A percentile compares a stretch with the other conserved stretches of the same genome.
phyloP scores from a whole-genome alignment of 345 rosid species.

The Euphorbia peplus region DNA sequence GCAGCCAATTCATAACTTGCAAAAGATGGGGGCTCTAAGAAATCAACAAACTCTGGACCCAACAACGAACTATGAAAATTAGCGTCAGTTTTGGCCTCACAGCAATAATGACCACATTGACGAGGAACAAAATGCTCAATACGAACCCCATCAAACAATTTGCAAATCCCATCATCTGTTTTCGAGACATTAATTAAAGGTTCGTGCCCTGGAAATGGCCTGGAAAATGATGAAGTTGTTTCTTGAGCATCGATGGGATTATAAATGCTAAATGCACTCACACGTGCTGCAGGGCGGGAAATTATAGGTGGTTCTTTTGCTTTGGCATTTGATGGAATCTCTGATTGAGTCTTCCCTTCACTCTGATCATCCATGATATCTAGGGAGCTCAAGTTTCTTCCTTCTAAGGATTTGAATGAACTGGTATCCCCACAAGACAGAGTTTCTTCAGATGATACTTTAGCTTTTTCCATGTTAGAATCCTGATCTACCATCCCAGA shows the following conservation, averaged over 20 bases:
- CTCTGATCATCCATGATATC: constrained; percentile 42
- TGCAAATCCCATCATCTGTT: constrained; percentile 48
- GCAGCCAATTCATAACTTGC: constrained; percentile 78
- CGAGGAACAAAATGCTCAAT: constrained; percentile 61
- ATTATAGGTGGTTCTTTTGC: constrained; percentile 48
- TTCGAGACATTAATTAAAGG: constrained; percentile 40
- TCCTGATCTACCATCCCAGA: constrained; percentile 38
- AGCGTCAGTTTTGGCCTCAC: constrained; percentile 28
- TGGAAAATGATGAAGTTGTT: constrained; percentile 32
- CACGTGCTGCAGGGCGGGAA: constrained; percentile 62
- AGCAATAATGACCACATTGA: constrained; percentile 70
- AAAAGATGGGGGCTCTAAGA: constrained; percentile 50
- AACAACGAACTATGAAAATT: constrained; percentile 42
- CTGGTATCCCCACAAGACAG: constrained; percentile 61
- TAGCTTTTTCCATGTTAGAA: constrained; percentile 41
- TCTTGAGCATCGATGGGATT: constrained; percentile 36
- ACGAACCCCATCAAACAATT: constrained; percentile 52
- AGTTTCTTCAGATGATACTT: constrained; percentile 73
- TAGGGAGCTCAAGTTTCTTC: constrained; percentile 47
- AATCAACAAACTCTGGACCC: constrained; percentile 81
- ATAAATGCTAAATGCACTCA: constrained; percentile 55
- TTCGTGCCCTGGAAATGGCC: constrained; percentile 32
- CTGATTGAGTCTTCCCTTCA: constrained; percentile 30
- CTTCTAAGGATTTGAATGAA: constrained; percentile 53
- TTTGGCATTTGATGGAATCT: constrained; percentile 33